Percentiles rank a stretch among this genome's conserved stretches.
Conservation (phyloP, 1,139 yeast genomes). For the Wickerhamomyces sp. region DNA sequence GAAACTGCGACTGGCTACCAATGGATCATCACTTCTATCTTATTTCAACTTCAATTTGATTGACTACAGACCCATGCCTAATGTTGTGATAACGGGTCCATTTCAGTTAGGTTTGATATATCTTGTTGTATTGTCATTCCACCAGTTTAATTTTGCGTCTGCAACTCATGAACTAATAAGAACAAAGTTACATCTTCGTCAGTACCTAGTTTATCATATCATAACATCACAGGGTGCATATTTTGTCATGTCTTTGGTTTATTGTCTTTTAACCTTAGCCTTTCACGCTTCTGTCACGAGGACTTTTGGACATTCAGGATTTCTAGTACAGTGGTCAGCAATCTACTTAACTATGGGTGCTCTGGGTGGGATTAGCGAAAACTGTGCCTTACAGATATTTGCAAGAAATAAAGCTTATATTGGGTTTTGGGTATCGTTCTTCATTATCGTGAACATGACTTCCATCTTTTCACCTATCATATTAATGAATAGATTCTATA, state of each 20-base stretch:
- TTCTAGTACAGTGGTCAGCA: slow-evolving; percentile 45
- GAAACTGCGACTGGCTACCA: slow-evolving; percentile 56
- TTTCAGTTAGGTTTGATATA: slow-evolving; percentile 63
- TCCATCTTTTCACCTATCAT: slow-evolving; percentile 46
- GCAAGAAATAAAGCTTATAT: slow-evolving; percentile 39
- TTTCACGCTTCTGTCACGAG: slow-evolving; percentile 34
- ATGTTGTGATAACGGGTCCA: slow-evolving; percentile 51
- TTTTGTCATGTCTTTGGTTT: slow-evolving; percentile 38
- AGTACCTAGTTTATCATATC: slow-evolving; percentile 39
- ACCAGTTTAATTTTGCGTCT: slow-evolving; percentile 46
- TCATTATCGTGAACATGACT: slow-evolving; percentile 41
- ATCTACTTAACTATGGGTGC: slow-evolving; percentile 44
- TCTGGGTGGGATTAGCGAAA: slow-evolving; percentile 48
- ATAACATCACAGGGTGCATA: slow-evolving; percentile 40
- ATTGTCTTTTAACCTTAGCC: slow-evolving; percentile 40
- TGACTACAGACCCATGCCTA: slow-evolving; percentile 41
- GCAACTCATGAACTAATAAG: slow-evolving; percentile 41
- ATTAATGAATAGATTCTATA: slow-evolving; percentile 40
- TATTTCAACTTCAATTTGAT: slow-evolving; percentile 24
- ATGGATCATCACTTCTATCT: slow-evolving; percentile 45
- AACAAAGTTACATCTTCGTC: slow-evolving; percentile 32
- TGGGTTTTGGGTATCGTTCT: slow-evolving; percentile 44
- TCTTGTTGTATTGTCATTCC: slow-evolving; percentile 54
- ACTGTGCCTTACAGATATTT: slow-evolving; percentile 35
- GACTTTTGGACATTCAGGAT: slow-evolving; percentile 44